Percentiles rank a stretch among this genome's conserved stretches.
phyloP scores from a whole-genome alignment of 371 early-diverging fungal genomes.

The Mortierella sp. region DNA sequence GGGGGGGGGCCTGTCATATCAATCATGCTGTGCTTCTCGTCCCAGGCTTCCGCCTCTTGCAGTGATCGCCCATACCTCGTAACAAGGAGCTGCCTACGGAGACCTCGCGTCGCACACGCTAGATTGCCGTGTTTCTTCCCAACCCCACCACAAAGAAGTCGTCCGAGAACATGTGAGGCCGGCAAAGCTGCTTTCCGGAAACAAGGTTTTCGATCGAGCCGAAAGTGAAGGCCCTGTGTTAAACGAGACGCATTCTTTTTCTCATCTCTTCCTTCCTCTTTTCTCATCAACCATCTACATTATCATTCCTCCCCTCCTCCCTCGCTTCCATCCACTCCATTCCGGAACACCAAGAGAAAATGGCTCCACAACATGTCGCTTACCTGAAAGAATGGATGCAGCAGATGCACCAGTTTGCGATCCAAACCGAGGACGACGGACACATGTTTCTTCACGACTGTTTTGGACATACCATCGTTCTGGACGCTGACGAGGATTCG shows the following conservation, averaged over 20 bases:
- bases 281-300: background rate
- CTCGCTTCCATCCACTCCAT: background rate
- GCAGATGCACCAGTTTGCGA: conserved; percentile 13
- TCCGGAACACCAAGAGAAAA: background rate
- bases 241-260: background rate
- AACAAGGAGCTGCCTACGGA: too few relatives aligned
- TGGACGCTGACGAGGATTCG: conserved; percentile 42
- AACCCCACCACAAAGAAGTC: background rate
- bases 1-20: too few relatives aligned
- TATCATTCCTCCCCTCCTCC: background rate
- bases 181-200: background rate
- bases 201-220: conserved; percentile 6
- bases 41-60: too few relatives aligned
- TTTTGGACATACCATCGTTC: conserved; percentile 25
- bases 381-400: conserved; percentile 35
- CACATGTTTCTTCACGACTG: conserved; percentile 22
- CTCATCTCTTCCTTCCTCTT: conserved; percentile 2
- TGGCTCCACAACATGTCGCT: conserved; percentile 48
- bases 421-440: conserved; percentile 18
- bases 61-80: too few relatives aligned
- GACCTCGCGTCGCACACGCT: too few relatives aligned
- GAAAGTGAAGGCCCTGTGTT: background rate
- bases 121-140: too few relatives aligned
- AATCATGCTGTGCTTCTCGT: too few relatives aligned
- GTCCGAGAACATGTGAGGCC: background rate